A percentile compares a stretch with the other conserved stretches of the same genome.
These are phyloP conservation scores for Clavaria fumosa DNA, from an alignment of 768 basidiomycete genomes.

Conservation along the genomic window DNA sequence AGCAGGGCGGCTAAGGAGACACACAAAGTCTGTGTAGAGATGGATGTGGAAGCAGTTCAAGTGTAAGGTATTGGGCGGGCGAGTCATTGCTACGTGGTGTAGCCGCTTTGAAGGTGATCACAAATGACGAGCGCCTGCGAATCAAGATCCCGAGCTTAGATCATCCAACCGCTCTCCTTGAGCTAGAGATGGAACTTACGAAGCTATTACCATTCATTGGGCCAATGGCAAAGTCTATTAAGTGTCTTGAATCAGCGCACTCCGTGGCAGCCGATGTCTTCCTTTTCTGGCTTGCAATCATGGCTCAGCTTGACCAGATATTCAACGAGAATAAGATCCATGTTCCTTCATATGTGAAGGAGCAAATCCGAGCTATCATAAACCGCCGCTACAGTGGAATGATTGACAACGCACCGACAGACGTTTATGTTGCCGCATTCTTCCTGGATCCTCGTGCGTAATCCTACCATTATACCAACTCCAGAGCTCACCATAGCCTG, in stretches of 20 bases:
- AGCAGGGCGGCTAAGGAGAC: too few relatives aligned
- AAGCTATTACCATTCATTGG: constrained; percentile 7
- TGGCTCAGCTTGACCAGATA: constrained; percentile 4
- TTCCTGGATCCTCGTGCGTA: too few relatives aligned
- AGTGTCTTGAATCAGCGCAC: constrained; percentile 11
- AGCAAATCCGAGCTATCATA: constrained; percentile 1
- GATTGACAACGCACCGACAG: too few relatives aligned
- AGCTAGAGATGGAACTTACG: background rate
- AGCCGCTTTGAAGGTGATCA: constrained; percentile 7
- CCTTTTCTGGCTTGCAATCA: constrained; percentile 11
- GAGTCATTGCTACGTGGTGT: constrained; percentile 9
- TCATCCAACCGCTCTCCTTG: background rate
- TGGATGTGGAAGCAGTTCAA: constrained; percentile 12
- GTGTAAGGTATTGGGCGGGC: constrained; percentile 9
- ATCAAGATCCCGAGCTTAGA: background rate
- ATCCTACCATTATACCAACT: too few relatives aligned
- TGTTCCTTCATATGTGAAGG: too few relatives aligned
- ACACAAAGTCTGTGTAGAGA: too few relatives aligned
- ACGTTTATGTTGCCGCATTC: too few relatives aligned
- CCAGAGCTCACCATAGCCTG: background rate
- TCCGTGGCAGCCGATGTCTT: constrained; percentile 11
- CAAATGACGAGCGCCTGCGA: background rate
- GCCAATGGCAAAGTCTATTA: too few relatives aligned
- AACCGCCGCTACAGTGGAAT: background rate
- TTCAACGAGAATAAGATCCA: background rate